Evolutionary conservation across 148 eudicot genomes (phyloP), one percentile per base, ranked within the genome.

Genomic region (Chenopodium berlandieri): DNA sequence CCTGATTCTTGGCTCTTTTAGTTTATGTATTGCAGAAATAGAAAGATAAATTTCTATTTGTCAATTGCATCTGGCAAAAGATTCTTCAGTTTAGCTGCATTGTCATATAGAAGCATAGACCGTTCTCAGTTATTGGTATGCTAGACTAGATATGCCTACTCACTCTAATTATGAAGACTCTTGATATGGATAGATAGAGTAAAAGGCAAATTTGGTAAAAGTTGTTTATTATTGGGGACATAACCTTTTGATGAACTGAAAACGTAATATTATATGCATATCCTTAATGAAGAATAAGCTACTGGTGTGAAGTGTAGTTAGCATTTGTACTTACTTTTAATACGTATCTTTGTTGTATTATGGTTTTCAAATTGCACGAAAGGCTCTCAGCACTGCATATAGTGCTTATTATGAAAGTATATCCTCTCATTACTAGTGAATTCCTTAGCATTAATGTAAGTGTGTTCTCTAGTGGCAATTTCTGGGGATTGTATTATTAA

Each of bases 401-500:
- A 68, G 46, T 75, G 37, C 44, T 48, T 48, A 48, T 48, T 48
- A 48, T 48, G 52, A 46, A 40, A 73, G 75, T 31, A 7, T 23
- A 37, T n/a, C 56, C 75, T n/a, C 23, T 50, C 9, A 25, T 50
- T 27, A 74, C 40, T 52, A 8, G 63, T 74, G 2, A 69, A 30
- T 10, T 66, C 14, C 50, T 25, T 37, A 71, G 50, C 8, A n/a
- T 76, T 58, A 6, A 34, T 58, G 69, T 6, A 8, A 60, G 34
- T 30, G 44, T 4, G 70, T 77, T 77, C 47, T 23, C 23, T 34
- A 47, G 56, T 77, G 34, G 71, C 48, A 37, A 30, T 77, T 77
- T 48, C 48, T 11, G 80, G 80, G 22, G 46, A 25, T 34, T 77
- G 3, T 63, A 25, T 22, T 7, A 12, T 54, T 40, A 40, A 40